Base-by-base conservation (phyloP, 164 flowering plant species). In the Aristolochia contorta region DNA sequence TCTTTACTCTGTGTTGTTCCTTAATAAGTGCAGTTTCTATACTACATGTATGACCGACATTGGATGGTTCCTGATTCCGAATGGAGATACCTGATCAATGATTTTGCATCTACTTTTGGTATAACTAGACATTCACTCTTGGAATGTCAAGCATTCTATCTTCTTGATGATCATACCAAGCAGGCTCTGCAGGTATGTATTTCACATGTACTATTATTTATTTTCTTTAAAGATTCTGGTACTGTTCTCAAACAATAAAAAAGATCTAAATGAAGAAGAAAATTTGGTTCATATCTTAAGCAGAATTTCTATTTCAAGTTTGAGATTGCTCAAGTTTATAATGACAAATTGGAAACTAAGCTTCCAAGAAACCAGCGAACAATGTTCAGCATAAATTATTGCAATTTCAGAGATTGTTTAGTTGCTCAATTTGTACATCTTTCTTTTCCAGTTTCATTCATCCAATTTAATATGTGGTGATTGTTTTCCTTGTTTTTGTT, bases 1-100 rank as follows among this genome's bases (percentile, higher is more conserved):
- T 54, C 12, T 63, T 41, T 48, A 21, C 18, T 54, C 19, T 23
- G 63, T 30, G 53, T 60, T 32, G 0, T 37, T 18, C 80, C 86
- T 89, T 84, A 76, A 84, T 58, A 10, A 59, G 9, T n/a, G 59
- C 67, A 90, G 97, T 80, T 87, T 69, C 66, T 90, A 47, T 94
- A 94, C 74, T 94, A 82, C 77, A 72, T 94, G 58, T 87, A 80
- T 79, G 99, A 94, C 75, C 77, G 93, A 45, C 90, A 85, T 67
- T 94, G 96, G 96, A 80, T 75, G 23, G 62, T 68, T 54, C 86
- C 92, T 64, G 85, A 80, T 65, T 80, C 73, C 49, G 24, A 75
- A 19, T 91, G 99, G 99, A 80, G 84, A 67, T 30, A 61, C 50
- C 50, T 89, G 60, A 54, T 91, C 23, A 94, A 89, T 77, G 92